Conservation (phyloP, 192 early-diverging fungal genomes). For the Dispira simplex region DNA sequence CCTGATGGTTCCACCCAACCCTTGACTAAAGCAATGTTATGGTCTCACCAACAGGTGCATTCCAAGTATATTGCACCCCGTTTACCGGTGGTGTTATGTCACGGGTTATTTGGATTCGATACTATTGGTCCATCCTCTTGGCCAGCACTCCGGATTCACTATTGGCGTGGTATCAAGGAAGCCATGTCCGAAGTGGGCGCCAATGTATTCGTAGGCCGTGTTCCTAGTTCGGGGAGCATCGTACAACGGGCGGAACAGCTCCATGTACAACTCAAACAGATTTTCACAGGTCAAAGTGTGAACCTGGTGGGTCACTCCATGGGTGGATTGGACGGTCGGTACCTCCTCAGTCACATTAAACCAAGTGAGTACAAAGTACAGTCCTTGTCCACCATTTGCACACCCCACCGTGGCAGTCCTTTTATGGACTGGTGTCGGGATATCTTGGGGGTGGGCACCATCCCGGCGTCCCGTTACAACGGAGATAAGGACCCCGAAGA, state of each 20-base stretch:
- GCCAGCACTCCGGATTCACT: constrained; percentile 72
- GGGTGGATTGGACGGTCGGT: constrained; percentile 91
- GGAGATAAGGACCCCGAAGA: constrained; percentile 7
- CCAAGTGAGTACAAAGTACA: constrained; percentile 49
- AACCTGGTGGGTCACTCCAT: constrained; percentile 92
- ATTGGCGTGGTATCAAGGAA: constrained; percentile 69
- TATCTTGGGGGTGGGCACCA: constrained; percentile 61
- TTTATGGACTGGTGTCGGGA: constrained; percentile 94
- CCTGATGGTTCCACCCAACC: no score
- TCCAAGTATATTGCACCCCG: constrained; percentile 57
- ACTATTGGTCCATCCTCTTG: constrained; percentile 57
- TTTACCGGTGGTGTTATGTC: constrained; percentile 72
- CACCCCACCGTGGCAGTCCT: constrained; percentile 81
- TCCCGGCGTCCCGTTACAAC: constrained; percentile 17
- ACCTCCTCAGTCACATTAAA: constrained; percentile 71
- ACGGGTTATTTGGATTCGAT: constrained; percentile 90
- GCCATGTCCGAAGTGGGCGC: constrained; percentile 64
- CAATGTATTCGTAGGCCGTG: constrained; percentile 63
- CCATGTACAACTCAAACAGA: constrained; percentile 36
- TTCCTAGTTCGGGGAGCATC: constrained; percentile 57
- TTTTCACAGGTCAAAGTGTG: constrained; percentile 33
- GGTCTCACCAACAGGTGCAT: constrained; percentile 24
- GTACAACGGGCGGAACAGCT: constrained; percentile 60
- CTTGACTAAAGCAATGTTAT: no score
- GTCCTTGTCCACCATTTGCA: constrained; percentile 82